A percentile compares a stretch with the other conserved stretches of the same genome.
Evolutionary conservation across 371 early-diverging fungal species (phyloP).

Genomic region (Dichotomocladium elegans): DNA sequence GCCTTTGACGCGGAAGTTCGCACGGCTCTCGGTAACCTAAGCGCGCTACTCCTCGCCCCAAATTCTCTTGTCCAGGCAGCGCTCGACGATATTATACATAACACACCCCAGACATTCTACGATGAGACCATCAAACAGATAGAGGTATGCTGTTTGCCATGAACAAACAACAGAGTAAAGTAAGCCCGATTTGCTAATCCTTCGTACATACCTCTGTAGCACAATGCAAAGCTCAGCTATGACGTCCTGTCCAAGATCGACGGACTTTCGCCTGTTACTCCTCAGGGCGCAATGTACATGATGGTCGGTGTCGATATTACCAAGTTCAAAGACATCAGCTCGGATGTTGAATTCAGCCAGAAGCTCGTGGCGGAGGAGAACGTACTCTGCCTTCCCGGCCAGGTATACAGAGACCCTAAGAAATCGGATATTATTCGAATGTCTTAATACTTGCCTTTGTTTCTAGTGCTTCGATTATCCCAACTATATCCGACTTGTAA

Average conservation of each 20-base stretch:
- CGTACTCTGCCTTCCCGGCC: constrained; percentile 84
- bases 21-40: constrained; percentile 64
- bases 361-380: constrained; percentile 81
- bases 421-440: neutral
- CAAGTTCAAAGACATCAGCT: constrained; percentile 69
- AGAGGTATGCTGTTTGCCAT: constrained; percentile 31
- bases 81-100: constrained; percentile 72
- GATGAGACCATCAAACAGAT: constrained; percentile 67
- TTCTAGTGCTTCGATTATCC: constrained; percentile 76
- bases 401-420: constrained; percentile 36
- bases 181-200: no score
- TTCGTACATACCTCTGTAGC: constrained; percentile 14
- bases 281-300: constrained; percentile 94
- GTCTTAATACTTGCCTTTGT: neutral
- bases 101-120: constrained; percentile 68
- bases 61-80: constrained; percentile 79
- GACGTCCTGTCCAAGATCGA: constrained; percentile 62
- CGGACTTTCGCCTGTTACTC: constrained; percentile 72
- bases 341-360: constrained; percentile 80
- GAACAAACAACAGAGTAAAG: neutral
- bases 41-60: constrained; percentile 79
- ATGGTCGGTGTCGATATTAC: constrained; percentile 78
- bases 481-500: constrained; percentile 78
- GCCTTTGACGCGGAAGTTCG: constrained; percentile 54
- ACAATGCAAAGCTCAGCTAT: constrained; percentile 65